Percentiles rank a stretch among this genome's conserved stretches.
Conservation (phyloP, 495 filamentous ascomycete genomes). For the Platismatia glauca region DNA sequence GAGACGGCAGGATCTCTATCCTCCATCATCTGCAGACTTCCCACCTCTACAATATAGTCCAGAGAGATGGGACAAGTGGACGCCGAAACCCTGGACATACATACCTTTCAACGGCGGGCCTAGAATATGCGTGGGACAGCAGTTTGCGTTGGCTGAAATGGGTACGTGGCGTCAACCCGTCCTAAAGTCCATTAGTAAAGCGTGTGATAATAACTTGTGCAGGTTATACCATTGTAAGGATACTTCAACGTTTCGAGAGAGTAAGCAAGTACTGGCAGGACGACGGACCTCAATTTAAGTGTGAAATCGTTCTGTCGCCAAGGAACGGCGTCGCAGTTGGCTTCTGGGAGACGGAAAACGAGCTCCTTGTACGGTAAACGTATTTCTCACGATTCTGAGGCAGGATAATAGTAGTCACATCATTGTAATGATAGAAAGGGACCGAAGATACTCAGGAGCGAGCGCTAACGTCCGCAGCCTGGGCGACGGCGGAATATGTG, state of each 20-base stretch:
- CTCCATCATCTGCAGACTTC: conserved; percentile 36
- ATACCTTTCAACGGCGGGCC: conserved; percentile 65
- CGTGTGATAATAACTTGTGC: not conserved
- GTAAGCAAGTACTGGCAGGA: conserved; percentile 44
- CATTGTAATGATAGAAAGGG: not conserved
- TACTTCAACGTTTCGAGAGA: conserved; percentile 33
- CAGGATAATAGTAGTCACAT: not conserved
- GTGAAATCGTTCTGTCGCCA: conserved; percentile 60
- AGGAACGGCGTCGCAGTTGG: conserved; percentile 51
- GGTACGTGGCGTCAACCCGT: not conserved
- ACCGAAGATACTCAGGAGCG: not conserved
- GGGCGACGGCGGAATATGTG: not conserved
- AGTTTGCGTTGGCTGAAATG: conserved; percentile 49
- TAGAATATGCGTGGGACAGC: conserved; percentile 49
- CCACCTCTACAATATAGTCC: conserved; percentile 50
- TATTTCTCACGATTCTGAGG: not conserved
- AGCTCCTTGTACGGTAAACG: not conserved
- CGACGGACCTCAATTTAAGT: conserved; percentile 46
- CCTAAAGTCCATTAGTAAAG: not conserved
- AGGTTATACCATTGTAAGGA: conserved; percentile 30
- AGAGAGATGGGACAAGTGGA: conserved; percentile 70
- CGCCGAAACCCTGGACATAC: conserved; percentile 58
- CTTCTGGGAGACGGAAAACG: conserved; percentile 29
- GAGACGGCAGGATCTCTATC: conserved; percentile 56
- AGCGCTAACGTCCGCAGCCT: not conserved